A percentile compares a stretch with the other conserved stretches of the same genome.
Evolutionary conservation across 176 grass and related monocot species (phyloP).

Genomic region (Aegilops tauschii): DNA sequence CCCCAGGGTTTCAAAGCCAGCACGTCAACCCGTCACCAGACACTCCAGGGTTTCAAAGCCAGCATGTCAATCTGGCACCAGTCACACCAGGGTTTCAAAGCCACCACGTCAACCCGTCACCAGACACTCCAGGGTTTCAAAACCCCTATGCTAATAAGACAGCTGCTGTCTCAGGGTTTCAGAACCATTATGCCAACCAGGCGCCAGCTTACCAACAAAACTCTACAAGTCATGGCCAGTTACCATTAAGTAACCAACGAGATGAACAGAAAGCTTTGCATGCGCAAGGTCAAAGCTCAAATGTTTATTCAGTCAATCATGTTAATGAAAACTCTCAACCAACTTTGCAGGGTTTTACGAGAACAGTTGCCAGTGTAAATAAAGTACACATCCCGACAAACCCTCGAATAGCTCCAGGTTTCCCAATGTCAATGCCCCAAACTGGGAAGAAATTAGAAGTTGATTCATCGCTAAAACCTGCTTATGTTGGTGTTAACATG

Average conservation of each 20-base stretch:
- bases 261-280: conserved; percentile 54
- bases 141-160: conserved; percentile 26
- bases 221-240: conserved; percentile 22
- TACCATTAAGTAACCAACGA: conserved; percentile 45
- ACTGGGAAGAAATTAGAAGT: conserved; percentile 37
- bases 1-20: not conserved
- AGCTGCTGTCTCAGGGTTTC: not conserved
- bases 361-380: conserved; percentile 46
- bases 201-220: conserved; percentile 42
- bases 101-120: conserved; percentile 7
- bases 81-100: not conserved
- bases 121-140: not conserved
- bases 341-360: conserved; percentile 28
- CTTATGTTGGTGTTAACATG: conserved; percentile 65
- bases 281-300: conserved; percentile 50
- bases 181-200: conserved; percentile 35
- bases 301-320: conserved; percentile 49
- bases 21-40: not conserved
- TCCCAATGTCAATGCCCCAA: conserved; percentile 38
- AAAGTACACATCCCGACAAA: conserved; percentile 77
- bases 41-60: not conserved
- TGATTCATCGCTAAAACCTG: conserved; percentile 50
- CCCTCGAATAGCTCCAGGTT: conserved; percentile 72
- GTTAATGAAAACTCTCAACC: conserved; percentile 33
- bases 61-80: conserved; percentile 34